phyloP scores from a whole-genome alignment of 306 rosid species.

The Cicer cuneatum region DNA sequence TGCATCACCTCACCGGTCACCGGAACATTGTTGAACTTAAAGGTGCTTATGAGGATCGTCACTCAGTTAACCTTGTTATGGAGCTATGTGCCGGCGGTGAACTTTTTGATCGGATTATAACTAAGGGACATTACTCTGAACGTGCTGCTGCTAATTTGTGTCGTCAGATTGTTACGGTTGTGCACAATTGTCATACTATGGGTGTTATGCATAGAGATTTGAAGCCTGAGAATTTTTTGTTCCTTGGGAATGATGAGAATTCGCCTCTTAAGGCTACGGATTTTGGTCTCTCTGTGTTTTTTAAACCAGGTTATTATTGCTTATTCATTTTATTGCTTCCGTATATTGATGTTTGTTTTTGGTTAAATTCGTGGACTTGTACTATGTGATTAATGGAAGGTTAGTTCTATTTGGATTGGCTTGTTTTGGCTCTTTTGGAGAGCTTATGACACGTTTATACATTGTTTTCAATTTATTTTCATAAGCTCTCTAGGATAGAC shows the following conservation, averaged over 20 bases:
- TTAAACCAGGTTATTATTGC: conserved; percentile 65
- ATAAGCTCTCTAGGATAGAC: too few relatives aligned
- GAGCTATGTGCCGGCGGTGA: conserved; percentile 99
- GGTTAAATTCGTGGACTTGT: background rate
- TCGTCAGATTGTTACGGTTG: conserved; percentile 89
- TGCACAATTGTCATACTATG: conserved; percentile 89
- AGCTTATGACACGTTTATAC: too few relatives aligned
- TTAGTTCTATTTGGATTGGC: background rate
- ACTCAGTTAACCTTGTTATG: conserved; percentile 92
- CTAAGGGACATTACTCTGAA: conserved; percentile 90
- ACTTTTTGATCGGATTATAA: conserved; percentile 86
- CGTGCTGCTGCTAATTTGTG: conserved; percentile 85
- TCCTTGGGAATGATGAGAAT: conserved; percentile 59
- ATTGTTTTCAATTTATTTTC: too few relatives aligned
- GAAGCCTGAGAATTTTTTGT: conserved; percentile 92
- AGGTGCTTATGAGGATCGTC: conserved; percentile 93
- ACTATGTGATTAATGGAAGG: background rate
- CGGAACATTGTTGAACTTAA: conserved; percentile 88
- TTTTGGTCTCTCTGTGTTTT: conserved; percentile 91
- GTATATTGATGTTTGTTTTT: background rate
- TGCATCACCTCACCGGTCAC: conserved; percentile 98
- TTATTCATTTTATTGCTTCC: background rate
- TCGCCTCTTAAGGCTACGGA: conserved; percentile 93
- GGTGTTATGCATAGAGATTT: conserved; percentile 94
- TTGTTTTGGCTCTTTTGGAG: too few relatives aligned